Conservation (phyloP, 2,329 filamentous ascomycete genomes). For the Alternaria brassicicola region DNA sequence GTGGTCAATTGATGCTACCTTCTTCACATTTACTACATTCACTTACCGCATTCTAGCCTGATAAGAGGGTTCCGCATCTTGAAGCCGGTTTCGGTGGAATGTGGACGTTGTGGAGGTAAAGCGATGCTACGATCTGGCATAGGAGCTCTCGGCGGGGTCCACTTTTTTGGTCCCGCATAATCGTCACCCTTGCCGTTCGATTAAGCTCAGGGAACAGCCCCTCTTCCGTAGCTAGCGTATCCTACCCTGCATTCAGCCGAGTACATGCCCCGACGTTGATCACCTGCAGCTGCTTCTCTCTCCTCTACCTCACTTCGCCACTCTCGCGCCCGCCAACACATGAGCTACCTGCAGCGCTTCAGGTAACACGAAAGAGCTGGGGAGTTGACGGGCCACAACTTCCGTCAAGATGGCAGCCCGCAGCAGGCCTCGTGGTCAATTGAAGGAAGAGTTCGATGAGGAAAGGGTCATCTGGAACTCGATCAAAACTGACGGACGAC, state of each 20-base stretch:
- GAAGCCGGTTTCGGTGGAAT: slow-evolving; percentile 6
- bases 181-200: slow-evolving; percentile 26
- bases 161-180: slow-evolving; percentile 22
- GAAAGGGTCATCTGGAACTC: slow-evolving; percentile 58
- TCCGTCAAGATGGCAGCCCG: slow-evolving; percentile 52
- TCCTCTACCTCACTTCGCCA: slow-evolving; percentile 2
- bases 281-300: slow-evolving; percentile 6
- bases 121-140: slow-evolving; percentile 16
- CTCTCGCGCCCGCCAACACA: slow-evolving; percentile 15
- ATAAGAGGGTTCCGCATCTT: slow-evolving; percentile 71
- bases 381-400: slow-evolving; percentile 13
- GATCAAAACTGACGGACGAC: slow-evolving; percentile 53
- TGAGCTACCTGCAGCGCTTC: slow-evolving; percentile 9
- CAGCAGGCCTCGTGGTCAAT: slow-evolving; percentile 52
- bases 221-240: slow-evolving; percentile 29
- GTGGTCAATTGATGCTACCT: slow-evolving; percentile 28
- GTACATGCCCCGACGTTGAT: slow-evolving; percentile 9
- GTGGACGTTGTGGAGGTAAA: slow-evolving; percentile 13
- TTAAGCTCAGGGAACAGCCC: slow-evolving; percentile 30
- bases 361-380: slow-evolving; percentile 17
- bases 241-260: slow-evolving; percentile 20
- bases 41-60: slow-evolving; percentile 75
- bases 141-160: slow-evolving; percentile 11
- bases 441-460: slow-evolving; percentile 58
- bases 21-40: neutral